These are phyloP conservation scores for Rhododendron kiyosumense DNA, from an alignment of 148 eudicot species.

Conservation along the genomic window DNA sequence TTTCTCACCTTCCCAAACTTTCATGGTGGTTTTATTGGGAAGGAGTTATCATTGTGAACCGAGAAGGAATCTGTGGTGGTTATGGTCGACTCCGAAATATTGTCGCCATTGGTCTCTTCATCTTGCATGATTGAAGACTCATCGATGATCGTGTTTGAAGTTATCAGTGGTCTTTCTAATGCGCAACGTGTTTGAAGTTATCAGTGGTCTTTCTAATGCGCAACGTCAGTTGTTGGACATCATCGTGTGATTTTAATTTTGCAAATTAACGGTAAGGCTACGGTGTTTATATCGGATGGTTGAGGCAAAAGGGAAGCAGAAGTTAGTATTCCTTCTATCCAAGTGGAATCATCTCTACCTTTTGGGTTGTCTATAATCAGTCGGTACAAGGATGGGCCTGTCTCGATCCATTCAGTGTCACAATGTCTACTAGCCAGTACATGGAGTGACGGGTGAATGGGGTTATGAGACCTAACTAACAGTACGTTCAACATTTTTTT, in stretches of 20 bases:
- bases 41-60: neutral
- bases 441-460: neutral
- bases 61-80: neutral
- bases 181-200: neutral
- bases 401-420: neutral
- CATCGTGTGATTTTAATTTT: neutral
- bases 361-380: slow-evolving; percentile 2
- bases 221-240: neutral
- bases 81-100: neutral
- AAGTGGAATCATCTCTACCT: slow-evolving; percentile 1
- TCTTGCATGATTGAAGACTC: slow-evolving; percentile 12
- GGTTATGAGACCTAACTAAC: slow-evolving; percentile 1
- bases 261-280: neutral
- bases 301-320: slow-evolving; percentile 3
- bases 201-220: neutral
- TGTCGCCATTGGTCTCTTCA: neutral
- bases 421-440: slow-evolving; percentile 2
- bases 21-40: neutral
- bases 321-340: neutral
- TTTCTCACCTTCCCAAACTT: neutral
- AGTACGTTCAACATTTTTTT: neutral
- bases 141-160: neutral
- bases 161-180: neutral
- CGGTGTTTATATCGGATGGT: neutral
- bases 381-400: neutral